Evolutionary conservation across 2,329 filamentous ascomycete species (phyloP), one percentile per base, ranked within the genome.

Genomic region (Aspergillus latus): DNA sequence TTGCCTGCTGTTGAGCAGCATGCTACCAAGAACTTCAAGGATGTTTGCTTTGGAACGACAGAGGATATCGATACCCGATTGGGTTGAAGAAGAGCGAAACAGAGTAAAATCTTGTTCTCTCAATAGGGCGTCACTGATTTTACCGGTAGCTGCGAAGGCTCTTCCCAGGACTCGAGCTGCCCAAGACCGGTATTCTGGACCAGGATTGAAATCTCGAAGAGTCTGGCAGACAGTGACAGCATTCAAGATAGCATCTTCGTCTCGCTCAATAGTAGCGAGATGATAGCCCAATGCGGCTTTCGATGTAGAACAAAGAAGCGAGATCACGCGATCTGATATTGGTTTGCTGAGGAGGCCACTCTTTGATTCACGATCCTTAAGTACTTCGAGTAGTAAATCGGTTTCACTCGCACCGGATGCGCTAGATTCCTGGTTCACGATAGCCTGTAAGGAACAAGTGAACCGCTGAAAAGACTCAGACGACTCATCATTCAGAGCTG

Each of bases 161-260:
- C 91, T 84, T 6, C 95, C 94, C 44, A 97, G 79, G 2, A 92
- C 88, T 60, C 88, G 84, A 2, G 90, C 92, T 44, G 90, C 89
- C 95, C 95, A 99, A 1, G 89, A 77, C 0, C 91, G 77, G 69
- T 94, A 97, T 13, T 85, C 82, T 28, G 83, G 76, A 54, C 86
- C 88, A 13, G 88, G 78, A 1, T 82, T 76, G 37, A 82, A 78
- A n/a, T 83, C 80, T 56, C 83, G 80, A 63, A 91, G 89, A 42
- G 89, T 92, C 68, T 87, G 86, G 87, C 88, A 94, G 0, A 97
- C 80, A 15, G 86, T 83, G 10, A 85, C 77, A 2, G 86, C 84
- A 66, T 87, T 84, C 1, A 75, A 71, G 10, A 84, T 71, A 9
- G 90, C 87, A 43, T 85, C 80, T 13, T 80, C 68, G 67, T 96